These are phyloP conservation scores for Eucalyptus pumila DNA, from an alignment of 345 rosid genomes.

Conservation along the genomic window DNA sequence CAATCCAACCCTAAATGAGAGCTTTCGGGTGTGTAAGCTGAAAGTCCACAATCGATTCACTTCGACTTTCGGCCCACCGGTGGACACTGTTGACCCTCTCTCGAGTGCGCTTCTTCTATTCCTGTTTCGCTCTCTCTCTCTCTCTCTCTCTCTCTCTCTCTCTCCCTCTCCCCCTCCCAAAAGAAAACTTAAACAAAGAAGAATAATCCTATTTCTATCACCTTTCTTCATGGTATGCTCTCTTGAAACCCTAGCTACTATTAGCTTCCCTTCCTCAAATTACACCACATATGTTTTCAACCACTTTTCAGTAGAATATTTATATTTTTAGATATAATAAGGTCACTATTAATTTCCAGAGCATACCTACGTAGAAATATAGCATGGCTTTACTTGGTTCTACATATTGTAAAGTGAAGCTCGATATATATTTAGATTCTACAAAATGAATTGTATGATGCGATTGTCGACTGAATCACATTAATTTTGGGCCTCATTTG, in stretches of 20 bases:
- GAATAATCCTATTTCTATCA: neutral
- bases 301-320: neutral
- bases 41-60: neutral
- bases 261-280: neutral
- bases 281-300: neutral
- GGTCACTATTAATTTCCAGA: neutral
- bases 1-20: neutral
- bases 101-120: neutral
- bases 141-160: too few species aligned
- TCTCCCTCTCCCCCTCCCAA: neutral
- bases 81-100: neutral
- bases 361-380: neutral
- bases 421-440: too few species aligned
- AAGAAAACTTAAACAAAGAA: neutral
- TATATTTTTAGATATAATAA: neutral
- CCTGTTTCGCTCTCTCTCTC: neutral
- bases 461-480: neutral
- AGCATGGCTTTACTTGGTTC: neutral
- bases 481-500: neutral
- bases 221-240: neutral
- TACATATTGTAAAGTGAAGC: neutral
- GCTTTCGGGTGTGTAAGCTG: neutral
- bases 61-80: neutral
- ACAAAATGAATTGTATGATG: neutral
- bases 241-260: neutral